Conservation (phyloP, 1,139 yeast species). For the Pichia kudriavzevii region DNA sequence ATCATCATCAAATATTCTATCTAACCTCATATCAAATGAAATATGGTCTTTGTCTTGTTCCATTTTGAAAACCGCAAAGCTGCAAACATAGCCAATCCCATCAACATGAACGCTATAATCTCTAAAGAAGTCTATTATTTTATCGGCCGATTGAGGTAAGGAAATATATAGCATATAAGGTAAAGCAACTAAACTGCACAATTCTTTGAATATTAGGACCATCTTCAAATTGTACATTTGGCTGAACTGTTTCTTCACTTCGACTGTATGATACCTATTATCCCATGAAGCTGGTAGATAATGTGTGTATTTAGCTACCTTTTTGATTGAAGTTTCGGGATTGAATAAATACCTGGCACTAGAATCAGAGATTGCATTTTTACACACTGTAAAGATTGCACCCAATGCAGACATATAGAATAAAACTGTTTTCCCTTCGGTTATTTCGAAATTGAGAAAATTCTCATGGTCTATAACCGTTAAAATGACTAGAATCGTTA, state of each 20-base stretch:
- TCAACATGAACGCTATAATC: constrained; percentile 87
- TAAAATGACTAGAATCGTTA: constrained; percentile 76
- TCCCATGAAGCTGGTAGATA: constrained; percentile 85
- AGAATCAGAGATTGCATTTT: constrained; percentile 38
- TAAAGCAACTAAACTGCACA: constrained; percentile 71
- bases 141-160: constrained; percentile 62
- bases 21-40: constrained; percentile 41
- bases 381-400: constrained; percentile 41
- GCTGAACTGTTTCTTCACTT: constrained; percentile 78
- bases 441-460: constrained; percentile 81
- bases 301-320: constrained; percentile 82
- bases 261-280: constrained; percentile 72
- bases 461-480: constrained; percentile 90
- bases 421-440: constrained; percentile 70
- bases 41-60: constrained; percentile 46
- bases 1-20: constrained; percentile 30
- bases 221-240: constrained; percentile 67
- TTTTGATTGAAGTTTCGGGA: constrained; percentile 76
- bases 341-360: constrained; percentile 57
- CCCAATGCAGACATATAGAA: constrained; percentile 85
- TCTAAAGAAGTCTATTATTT: constrained; percentile 80
- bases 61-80: constrained; percentile 85
- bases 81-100: constrained; percentile 91
- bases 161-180: constrained; percentile 87
- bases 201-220: constrained; percentile 65